These are phyloP conservation scores for Talaromyces sp. DNA, from an alignment of 2,329 filamentous ascomycete species.

Conservation along the genomic window DNA sequence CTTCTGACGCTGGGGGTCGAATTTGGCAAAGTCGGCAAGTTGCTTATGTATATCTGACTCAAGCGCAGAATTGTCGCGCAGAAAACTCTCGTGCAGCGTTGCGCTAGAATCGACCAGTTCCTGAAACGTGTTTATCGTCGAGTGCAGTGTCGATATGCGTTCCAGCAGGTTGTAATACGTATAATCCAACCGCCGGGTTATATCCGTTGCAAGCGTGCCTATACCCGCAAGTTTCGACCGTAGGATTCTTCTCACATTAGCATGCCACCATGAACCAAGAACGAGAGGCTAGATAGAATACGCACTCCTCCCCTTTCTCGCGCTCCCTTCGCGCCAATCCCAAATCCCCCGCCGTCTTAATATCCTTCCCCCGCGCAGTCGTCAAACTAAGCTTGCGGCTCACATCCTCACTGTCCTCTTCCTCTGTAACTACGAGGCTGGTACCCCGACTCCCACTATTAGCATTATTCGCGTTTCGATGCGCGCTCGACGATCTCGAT, in stretches of 20 bases:
- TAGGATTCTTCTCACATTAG: slow-evolving; percentile 22
- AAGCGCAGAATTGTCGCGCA: slow-evolving; percentile 34
- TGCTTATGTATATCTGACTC: slow-evolving; percentile 38
- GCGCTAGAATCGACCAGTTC: slow-evolving; percentile 38
- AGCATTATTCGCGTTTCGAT: slow-evolving; percentile 15
- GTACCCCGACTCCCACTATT: slow-evolving; percentile 28
- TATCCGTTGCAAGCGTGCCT: slow-evolving; percentile 39
- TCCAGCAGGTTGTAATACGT: slow-evolving; percentile 49
- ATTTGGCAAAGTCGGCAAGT: slow-evolving; percentile 37
- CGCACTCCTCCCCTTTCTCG: slow-evolving; percentile 71
- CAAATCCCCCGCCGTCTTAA: slow-evolving; percentile 35
- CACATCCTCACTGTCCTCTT: slow-evolving; percentile 24
- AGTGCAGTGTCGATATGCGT: slow-evolving; percentile 40
- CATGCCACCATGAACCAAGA: background rate
- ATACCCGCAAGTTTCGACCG: slow-evolving; percentile 36
- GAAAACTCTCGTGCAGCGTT: slow-evolving; percentile 38
- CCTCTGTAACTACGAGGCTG: slow-evolving; percentile 24
- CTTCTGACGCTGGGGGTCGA: slow-evolving; percentile 37
- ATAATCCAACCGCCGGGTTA: slow-evolving; percentile 47
- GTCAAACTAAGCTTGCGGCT: slow-evolving; percentile 29
- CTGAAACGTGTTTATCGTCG: slow-evolving; percentile 42
- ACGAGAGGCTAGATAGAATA: background rate
- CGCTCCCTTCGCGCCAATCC: slow-evolving; percentile 56
- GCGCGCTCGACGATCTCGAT: slow-evolving; percentile 30
- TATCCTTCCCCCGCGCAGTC: slow-evolving; percentile 25